phyloP scores from a whole-genome alignment of 176 grass and related monocot species.

The Oryza rufipogon region DNA sequence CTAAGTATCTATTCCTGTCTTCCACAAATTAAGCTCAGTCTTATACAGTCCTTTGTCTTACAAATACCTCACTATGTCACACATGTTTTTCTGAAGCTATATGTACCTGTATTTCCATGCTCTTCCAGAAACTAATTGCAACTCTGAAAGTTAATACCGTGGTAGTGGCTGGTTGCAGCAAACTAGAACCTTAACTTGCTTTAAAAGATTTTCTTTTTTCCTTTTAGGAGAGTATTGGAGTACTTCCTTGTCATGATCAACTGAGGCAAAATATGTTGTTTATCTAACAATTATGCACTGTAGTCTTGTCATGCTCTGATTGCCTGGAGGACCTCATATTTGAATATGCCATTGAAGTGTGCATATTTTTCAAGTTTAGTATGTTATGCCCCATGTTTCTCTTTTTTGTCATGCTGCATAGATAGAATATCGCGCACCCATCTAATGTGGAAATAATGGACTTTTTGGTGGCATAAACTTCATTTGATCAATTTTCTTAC shows the following conservation, averaged over 20 bases:
- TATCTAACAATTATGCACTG: background rate
- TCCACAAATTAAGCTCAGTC: background rate
- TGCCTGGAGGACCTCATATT: background rate
- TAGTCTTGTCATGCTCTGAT: background rate
- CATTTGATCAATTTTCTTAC: background rate
- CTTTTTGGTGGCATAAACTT: conserved; percentile 8
- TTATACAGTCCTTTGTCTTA: background rate
- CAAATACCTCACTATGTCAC: background rate
- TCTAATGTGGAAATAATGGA: background rate
- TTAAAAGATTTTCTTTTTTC: background rate
- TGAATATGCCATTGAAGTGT: background rate
- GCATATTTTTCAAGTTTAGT: background rate
- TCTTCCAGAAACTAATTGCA: background rate
- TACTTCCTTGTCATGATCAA: background rate
- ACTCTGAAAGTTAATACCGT: background rate
- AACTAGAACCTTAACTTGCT: background rate
- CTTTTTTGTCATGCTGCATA: background rate
- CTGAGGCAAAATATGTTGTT: background rate
- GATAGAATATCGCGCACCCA: conserved; percentile 6
- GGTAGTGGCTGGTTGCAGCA: background rate
- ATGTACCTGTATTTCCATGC: background rate
- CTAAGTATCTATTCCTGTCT: background rate
- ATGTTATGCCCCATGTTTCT: background rate
- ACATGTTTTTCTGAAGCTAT: background rate
- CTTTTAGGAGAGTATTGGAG: background rate